Percentiles rank a stretch among this genome's conserved stretches.
Evolutionary conservation across 495 filamentous ascomycete species (phyloP).

Genomic region (Penicillium daleae): DNA sequence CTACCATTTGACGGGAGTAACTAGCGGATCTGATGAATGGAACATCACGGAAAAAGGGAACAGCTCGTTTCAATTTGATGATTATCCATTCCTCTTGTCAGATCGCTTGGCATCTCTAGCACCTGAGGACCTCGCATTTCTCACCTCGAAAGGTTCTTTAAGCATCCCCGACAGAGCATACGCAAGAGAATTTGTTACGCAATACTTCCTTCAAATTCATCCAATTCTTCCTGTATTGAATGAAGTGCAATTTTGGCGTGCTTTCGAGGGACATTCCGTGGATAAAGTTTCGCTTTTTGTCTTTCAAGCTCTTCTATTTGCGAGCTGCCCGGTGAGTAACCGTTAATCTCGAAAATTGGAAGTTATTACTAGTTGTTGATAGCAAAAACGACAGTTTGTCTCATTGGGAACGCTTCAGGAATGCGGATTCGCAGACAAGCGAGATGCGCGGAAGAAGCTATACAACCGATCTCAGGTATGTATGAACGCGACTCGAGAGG

Average conservation of each 20-base stretch:
- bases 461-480: slow-evolving; percentile 48
- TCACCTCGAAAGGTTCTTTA: slow-evolving; percentile 48
- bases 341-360: neutral
- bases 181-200: slow-evolving; percentile 48
- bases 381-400: slow-evolving; percentile 36
- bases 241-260: slow-evolving; percentile 53
- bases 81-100: slow-evolving; percentile 44
- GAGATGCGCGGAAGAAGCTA: slow-evolving; percentile 45
- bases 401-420: slow-evolving; percentile 41
- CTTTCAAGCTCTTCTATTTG: slow-evolving; percentile 53
- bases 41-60: neutral
- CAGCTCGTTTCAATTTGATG: neutral
- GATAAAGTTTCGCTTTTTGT: slow-evolving; percentile 50
- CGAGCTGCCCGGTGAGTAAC: slow-evolving; percentile 47
- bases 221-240: slow-evolving; percentile 51
- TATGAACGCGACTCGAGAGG: neutral
- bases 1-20: neutral
- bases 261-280: slow-evolving; percentile 27
- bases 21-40: neutral
- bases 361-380: neutral
- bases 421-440: slow-evolving; percentile 47
- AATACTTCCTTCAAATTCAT: slow-evolving; percentile 54
- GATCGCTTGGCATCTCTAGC: slow-evolving; percentile 40
- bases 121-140: slow-evolving; percentile 47
- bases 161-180: slow-evolving; percentile 41